Conservation (phyloP, 352 stramenopile genomes). For the Phytopythium montanum region DNA sequence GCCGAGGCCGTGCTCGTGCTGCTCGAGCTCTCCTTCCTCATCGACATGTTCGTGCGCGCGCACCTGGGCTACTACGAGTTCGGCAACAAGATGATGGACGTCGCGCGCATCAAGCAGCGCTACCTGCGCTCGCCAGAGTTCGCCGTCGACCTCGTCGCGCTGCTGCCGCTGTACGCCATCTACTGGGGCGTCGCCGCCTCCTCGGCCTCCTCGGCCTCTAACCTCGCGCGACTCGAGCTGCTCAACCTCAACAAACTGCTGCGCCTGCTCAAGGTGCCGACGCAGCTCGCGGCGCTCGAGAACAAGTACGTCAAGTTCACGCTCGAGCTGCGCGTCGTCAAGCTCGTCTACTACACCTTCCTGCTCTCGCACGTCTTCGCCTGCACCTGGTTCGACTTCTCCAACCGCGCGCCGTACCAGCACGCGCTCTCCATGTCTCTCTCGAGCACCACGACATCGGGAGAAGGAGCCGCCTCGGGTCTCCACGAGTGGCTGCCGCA, state of each 20-base stretch:
- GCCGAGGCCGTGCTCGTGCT: slow-evolving; percentile 29
- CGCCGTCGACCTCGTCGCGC: slow-evolving; percentile 36
- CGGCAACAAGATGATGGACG: slow-evolving; percentile 68
- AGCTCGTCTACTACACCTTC: slow-evolving; percentile 75
- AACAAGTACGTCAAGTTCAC: slow-evolving; percentile 65
- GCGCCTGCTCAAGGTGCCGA: slow-evolving; percentile 52
- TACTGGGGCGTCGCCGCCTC: slow-evolving; percentile 28
- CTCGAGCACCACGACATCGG: background rate
- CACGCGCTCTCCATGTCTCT: background rate
- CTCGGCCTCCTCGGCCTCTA: background rate
- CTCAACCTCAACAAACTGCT: slow-evolving; percentile 70
- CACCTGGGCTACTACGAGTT: slow-evolving; percentile 60
- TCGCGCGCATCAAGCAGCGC: slow-evolving; percentile 25
- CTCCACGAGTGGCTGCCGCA: slow-evolving; percentile 30
- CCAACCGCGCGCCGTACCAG: background rate
- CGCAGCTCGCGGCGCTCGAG: slow-evolving; percentile 44
- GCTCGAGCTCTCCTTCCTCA: slow-evolving; percentile 42
- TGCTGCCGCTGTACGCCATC: slow-evolving; percentile 47
- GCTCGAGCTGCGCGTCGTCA: slow-evolving; percentile 58
- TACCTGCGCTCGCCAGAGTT: slow-evolving; percentile 51
- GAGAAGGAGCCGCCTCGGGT: background rate
- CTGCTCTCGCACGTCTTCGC: slow-evolving; percentile 52
- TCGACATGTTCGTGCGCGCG: slow-evolving; percentile 52
- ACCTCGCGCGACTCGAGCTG: slow-evolving; percentile 25
- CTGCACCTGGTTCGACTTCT: slow-evolving; percentile 67